Evolutionary conservation across 2,329 filamentous ascomycete genomes (phyloP), one percentile per base, ranked within the genome.

Genomic region (Fusarium tuaranense): DNA sequence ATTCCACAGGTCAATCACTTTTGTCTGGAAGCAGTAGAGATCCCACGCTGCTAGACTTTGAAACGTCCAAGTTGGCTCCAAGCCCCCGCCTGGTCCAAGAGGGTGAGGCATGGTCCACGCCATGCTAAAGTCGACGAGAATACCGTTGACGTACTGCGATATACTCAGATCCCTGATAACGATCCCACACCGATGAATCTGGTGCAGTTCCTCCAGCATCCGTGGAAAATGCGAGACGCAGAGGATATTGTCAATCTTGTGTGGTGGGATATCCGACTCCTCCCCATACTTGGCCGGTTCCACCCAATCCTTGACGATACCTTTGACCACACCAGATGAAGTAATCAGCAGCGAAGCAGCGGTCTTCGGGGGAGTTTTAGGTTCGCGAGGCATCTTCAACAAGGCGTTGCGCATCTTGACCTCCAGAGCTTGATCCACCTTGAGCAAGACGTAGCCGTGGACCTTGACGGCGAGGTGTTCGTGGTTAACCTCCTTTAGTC

Each of bases 231-330:
- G 51, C 6, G 5, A 7, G 0, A 18, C 46, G 4, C 39, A 27
- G 4, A 30, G 18, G 13, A 69, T n/a, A 13, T 18, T 3, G 14
- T 69, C 44, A 14, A 53, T 20, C 1, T 1, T 2, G 22, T 20
- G 16, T 9, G 20, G 13, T 16, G 22, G 44, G 9, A 48, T 48
- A 20, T 48, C n/a, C 0, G 36, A 9, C 25, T 51, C 6, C 20
- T 48, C 16, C 3, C 41, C 5, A 27, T 38, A 65, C n/a, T 30
- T 27, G 10, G 39, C 32, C 44, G 14, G 58, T 0, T 72, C 59
- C 2, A 72, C 59, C 65, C 58, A 72, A n/a, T 72, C 69, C 36
- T 72, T 72, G 32, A 72, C 46, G 1, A 72, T 72, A 0, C 58
- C 69, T n/a, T 53, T 53, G 25, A 53, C n/a, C 48, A 34, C 32